A percentile compares a stretch with the other conserved stretches of the same genome.
phyloP scores from a whole-genome alignment of 345 rosid genomes.

The Erodium maritimum region DNA sequence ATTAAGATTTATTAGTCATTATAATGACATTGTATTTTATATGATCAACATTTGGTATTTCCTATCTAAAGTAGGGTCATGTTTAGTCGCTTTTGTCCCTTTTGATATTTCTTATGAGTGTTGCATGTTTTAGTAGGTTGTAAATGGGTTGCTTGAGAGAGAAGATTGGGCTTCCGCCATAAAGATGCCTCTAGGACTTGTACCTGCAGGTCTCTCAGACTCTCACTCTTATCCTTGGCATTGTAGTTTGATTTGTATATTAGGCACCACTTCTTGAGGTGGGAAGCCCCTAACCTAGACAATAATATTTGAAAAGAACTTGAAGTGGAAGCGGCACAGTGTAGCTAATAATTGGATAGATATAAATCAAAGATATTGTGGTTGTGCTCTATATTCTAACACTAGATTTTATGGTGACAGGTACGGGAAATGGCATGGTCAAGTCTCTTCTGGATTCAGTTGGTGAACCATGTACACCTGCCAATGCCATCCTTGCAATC shows the following conservation, averaged over 20 bases:
- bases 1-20: no score
- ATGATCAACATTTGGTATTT: no score
- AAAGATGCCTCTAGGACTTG: conserved; percentile 65
- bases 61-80: no score
- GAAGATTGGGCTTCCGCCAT: conserved; percentile 75
- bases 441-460: conserved; percentile 70
- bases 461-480: conserved; percentile 55
- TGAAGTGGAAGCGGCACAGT: not conserved
- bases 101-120: conserved; percentile 12
- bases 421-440: conserved; percentile 92
- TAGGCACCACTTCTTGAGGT: no score
- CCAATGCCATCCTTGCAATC: conserved; percentile 57
- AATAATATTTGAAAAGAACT: no score
- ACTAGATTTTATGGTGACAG: conserved; percentile 27
- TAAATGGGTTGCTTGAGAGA: conserved; percentile 90
- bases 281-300: not conserved
- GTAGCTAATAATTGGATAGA: not conserved
- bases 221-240: not conserved
- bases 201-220: conserved; percentile 69
- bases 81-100: no score
- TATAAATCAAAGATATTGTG: not conserved
- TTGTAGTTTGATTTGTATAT: not conserved
- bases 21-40: no score
- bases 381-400: not conserved
- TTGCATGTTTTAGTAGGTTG: conserved; percentile 63